phyloP scores from a whole-genome alignment of 106 monocot species.

The Triglochin maritima region DNA sequence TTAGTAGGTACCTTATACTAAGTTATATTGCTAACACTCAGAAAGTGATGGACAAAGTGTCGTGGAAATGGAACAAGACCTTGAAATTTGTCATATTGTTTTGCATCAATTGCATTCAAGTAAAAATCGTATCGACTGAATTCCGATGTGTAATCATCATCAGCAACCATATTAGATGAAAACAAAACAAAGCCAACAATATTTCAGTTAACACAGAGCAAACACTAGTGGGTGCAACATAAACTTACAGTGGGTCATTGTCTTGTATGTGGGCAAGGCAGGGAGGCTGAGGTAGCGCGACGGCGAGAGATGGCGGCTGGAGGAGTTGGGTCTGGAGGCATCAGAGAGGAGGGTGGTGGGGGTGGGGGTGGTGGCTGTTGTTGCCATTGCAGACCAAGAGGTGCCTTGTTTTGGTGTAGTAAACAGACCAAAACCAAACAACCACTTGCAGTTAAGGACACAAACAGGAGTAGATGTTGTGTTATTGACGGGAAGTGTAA shows the following conservation, averaged over 20 bases:
- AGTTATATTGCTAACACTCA: too few species aligned
- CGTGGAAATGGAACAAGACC: too few species aligned
- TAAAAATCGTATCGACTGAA: too few species aligned
- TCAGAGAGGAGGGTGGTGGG: background rate
- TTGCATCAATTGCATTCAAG: too few species aligned
- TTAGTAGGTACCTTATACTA: too few species aligned
- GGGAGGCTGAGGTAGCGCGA: background rate
- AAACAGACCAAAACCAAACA: background rate
- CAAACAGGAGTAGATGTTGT: too few species aligned
- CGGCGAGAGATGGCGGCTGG: background rate
- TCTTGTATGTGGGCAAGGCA: background rate
- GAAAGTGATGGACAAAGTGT: too few species aligned
- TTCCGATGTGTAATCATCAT: too few species aligned
- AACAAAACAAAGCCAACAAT: background rate
- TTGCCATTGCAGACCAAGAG: background rate
- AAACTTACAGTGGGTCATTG: background rate
- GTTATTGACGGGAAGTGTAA: too few species aligned
- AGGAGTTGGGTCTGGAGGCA: background rate
- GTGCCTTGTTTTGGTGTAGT: background rate
- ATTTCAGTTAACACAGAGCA: background rate
- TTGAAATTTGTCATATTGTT: too few species aligned
- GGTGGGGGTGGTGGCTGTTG: background rate
- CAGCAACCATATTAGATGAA: background rate
- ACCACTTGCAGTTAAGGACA: background rate
- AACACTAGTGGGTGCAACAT: background rate